Conservation (phyloP, 2,329 filamentous ascomycete species). For the Beauveria australis region DNA sequence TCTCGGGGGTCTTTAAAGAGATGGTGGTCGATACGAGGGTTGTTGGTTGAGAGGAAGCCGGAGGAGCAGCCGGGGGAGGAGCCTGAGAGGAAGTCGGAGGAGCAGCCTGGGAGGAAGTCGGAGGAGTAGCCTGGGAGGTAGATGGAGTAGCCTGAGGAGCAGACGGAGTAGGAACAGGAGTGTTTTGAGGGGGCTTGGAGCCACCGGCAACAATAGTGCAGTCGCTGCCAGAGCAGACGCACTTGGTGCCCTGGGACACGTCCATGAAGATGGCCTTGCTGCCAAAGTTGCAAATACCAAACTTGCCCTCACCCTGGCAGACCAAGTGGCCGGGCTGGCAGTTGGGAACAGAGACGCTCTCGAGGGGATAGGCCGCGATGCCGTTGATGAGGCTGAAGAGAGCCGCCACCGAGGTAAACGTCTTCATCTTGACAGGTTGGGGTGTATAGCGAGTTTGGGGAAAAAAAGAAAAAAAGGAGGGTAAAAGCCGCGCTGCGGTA, state of each 20-base stretch:
- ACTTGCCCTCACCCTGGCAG: conserved; percentile 6
- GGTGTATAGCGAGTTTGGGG: neutral
- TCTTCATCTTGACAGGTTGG: conserved; percentile 1
- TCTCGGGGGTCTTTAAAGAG: neutral
- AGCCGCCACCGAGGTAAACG: conserved; percentile 2
- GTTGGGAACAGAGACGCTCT: neutral
- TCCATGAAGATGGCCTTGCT: conserved; percentile 7
- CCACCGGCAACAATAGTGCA: conserved; percentile 3
- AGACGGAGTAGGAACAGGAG: neutral
- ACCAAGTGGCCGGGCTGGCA: conserved; percentile 2
- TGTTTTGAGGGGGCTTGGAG: neutral
- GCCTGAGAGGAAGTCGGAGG: neutral
- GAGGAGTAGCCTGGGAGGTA: neutral
- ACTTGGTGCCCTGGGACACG: conserved; percentile 8
- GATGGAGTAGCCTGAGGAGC: neutral
- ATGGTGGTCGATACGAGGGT: no score
- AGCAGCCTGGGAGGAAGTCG: neutral
- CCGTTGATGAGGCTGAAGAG: conserved; percentile 8
- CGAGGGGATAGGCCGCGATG: neutral
- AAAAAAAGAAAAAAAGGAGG: neutral
- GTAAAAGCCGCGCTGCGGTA: conserved; percentile 1
- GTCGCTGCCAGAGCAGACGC: conserved; percentile 9
- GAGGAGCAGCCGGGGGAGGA: neutral
- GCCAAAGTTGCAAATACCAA: conserved; percentile 7
- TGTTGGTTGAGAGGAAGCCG: neutral